Percentiles rank a stretch among this genome's conserved stretches.
These are phyloP conservation scores for Nitzschia sp. DNA, from an alignment of 108 stramenopile species.

Conservation along the genomic window DNA sequence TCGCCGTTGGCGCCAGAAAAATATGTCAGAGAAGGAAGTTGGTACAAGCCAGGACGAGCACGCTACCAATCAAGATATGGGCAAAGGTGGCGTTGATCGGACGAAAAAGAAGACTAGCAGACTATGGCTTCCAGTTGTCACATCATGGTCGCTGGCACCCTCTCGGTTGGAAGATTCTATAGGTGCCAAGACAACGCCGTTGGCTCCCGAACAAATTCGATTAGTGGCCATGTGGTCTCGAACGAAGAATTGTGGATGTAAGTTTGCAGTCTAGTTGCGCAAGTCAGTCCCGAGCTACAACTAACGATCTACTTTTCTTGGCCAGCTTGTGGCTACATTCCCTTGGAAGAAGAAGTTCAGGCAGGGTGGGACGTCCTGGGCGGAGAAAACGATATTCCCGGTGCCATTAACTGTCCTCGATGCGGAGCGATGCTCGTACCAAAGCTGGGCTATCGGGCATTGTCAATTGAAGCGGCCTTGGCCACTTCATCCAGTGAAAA, in stretches of 20 bases:
- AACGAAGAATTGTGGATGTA: slow-evolving; percentile 56
- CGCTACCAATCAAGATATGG: neutral
- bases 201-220: slow-evolving; percentile 21
- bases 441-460: slow-evolving; percentile 59
- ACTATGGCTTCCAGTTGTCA: slow-evolving; percentile 67
- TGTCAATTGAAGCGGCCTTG: slow-evolving; percentile 47
- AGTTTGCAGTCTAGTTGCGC: neutral
- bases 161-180: neutral
- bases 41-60: slow-evolving; percentile 9
- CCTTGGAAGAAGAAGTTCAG: slow-evolving; percentile 87
- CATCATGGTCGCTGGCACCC: slow-evolving; percentile 72
- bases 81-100: neutral
- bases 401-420: slow-evolving; percentile 67
- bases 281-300: neutral
- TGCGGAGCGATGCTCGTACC: slow-evolving; percentile 60
- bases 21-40: slow-evolving; percentile 2
- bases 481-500: neutral
- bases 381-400: slow-evolving; percentile 42
- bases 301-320: neutral
- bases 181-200: neutral
- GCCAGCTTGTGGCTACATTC: slow-evolving; percentile 64
- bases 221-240: slow-evolving; percentile 82
- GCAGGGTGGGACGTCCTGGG: slow-evolving; percentile 77
- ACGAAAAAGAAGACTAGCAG: slow-evolving; percentile 11
- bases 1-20: slow-evolving; percentile 63